These are phyloP conservation scores for Parathielavia hyrcaniae DNA, from an alignment of 495 filamentous ascomycete species.

Conservation along the genomic window DNA sequence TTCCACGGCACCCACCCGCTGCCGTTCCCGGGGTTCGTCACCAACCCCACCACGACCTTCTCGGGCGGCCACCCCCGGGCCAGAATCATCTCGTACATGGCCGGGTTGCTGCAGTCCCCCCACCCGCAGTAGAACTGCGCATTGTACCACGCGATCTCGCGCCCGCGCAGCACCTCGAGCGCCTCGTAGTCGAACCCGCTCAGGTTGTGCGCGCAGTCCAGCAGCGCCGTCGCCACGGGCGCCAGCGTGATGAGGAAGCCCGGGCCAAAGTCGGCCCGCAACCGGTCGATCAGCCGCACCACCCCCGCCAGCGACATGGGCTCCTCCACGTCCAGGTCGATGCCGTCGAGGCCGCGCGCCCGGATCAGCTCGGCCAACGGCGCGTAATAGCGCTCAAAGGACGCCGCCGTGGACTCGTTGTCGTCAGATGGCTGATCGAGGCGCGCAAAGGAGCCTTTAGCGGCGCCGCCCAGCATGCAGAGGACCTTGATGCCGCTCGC, in stretches of 20 bases:
- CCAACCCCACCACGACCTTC: slow-evolving; percentile 66
- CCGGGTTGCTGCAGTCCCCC: slow-evolving; percentile 53
- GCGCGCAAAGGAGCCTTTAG: slow-evolving; percentile 56
- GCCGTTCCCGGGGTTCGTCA: slow-evolving; percentile 72
- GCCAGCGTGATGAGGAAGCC: slow-evolving; percentile 70
- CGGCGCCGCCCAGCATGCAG: slow-evolving; percentile 81
- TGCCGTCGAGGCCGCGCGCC: slow-evolving; percentile 56
- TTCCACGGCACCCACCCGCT: slow-evolving; percentile 38
- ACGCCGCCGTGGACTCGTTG: background rate
- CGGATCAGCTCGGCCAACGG: slow-evolving; percentile 58
- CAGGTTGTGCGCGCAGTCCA: slow-evolving; percentile 50
- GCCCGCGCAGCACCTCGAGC: slow-evolving; percentile 59
- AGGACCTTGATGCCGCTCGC: slow-evolving; percentile 63
- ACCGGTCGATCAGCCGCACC: slow-evolving; percentile 64
- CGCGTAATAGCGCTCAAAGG: slow-evolving; percentile 62
- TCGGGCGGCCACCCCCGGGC: slow-evolving; percentile 71
- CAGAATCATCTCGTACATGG: slow-evolving; percentile 60
- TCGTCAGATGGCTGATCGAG: slow-evolving; percentile 57
- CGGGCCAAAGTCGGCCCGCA: slow-evolving; percentile 65
- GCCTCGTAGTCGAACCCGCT: slow-evolving; percentile 70
- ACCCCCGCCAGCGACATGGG: slow-evolving; percentile 64
- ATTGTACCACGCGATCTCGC: slow-evolving; percentile 74
- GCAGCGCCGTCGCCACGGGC: slow-evolving; percentile 68
- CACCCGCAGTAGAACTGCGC: slow-evolving; percentile 83
- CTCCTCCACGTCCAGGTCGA: slow-evolving; percentile 86